Percentiles rank a stretch among this genome's conserved stretches.
phyloP scores from a whole-genome alignment of 345 rosid species.

The Hypericum androsaemum region DNA sequence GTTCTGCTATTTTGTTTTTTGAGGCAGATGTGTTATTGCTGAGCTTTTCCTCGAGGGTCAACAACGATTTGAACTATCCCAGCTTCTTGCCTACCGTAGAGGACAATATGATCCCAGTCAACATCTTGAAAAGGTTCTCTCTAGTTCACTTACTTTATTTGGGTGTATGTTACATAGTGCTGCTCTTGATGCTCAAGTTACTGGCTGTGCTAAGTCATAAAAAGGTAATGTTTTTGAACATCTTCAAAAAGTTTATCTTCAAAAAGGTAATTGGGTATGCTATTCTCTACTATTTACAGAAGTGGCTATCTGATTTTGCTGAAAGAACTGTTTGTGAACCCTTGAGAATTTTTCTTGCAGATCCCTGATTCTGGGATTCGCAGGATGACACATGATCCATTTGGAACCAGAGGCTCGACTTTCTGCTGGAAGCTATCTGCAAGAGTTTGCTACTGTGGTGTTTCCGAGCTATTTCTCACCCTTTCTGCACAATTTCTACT shows the following conservation, averaged over 20 bases:
- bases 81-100: conserved; percentile 97
- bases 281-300: no score
- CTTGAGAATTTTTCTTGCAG: conserved; percentile 27
- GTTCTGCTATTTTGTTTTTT: no score
- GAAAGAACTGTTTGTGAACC: not conserved
- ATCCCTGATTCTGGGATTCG: conserved; percentile 85
- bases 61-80: conserved; percentile 90
- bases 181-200: no score
- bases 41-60: conserved; percentile 98
- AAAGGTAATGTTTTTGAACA: no score
- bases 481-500: conserved; percentile 83
- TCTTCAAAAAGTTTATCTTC: no score
- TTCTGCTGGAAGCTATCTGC: conserved; percentile 84
- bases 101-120: conserved; percentile 98
- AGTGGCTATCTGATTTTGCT: not conserved
- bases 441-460: conserved; percentile 61
- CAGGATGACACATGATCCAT: conserved; percentile 98
- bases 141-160: not conserved
- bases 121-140: conserved; percentile 75
- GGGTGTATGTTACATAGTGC: no score
- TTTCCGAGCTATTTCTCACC: conserved; percentile 91
- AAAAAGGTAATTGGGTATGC: no score
- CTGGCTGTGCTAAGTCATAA: no score
- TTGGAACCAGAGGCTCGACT: conserved; percentile 89
- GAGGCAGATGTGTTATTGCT: conserved; percentile 81